Percentiles rank a stretch among this genome's conserved stretches.
Conservation (phyloP, 768 basidiomycete species). For the Mrakia gelida region DNA sequence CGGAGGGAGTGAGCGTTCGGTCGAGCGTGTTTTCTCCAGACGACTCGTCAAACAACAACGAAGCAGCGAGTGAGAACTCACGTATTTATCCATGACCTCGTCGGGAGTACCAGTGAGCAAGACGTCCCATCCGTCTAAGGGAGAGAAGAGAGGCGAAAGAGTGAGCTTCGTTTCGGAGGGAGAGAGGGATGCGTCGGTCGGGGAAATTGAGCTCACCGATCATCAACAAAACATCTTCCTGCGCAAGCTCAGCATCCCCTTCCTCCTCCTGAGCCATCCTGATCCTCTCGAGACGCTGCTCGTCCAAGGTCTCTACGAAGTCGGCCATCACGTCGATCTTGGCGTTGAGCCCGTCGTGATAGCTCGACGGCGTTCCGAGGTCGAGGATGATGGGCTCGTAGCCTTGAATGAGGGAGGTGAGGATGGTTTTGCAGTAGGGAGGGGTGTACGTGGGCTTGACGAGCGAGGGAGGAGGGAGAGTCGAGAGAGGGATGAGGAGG, state of each 20-base stretch:
- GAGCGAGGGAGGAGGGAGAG: neutral
- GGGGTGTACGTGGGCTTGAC: neutral
- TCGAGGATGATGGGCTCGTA: conserved; percentile 12
- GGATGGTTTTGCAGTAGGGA: conserved; percentile 7
- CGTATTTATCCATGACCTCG: neutral
- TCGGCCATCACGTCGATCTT: conserved; percentile 11
- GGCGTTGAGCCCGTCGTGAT: neutral
- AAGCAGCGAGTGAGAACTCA: neutral
- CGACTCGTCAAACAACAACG: no score
- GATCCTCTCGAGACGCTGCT: neutral
- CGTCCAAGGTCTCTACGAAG: neutral
- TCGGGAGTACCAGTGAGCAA: neutral
- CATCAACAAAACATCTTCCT: neutral
- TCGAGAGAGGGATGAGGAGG: conserved; percentile 3
- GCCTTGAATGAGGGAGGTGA: conserved; percentile 12
- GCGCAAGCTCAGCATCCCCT: neutral
- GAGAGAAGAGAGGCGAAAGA: neutral
- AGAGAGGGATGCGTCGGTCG: neutral
- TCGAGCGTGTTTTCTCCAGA: no score
- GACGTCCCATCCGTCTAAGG: neutral
- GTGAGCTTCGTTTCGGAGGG: neutral
- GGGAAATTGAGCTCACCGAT: neutral
- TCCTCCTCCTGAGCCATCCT: neutral
- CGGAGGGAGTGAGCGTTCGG: no score
- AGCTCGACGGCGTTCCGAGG: neutral